A percentile compares a stretch with the other conserved stretches of the same genome.
These are phyloP conservation scores for Platanus orientalis DNA, from an alignment of 164 flowering plant genomes.

Conservation along the genomic window DNA sequence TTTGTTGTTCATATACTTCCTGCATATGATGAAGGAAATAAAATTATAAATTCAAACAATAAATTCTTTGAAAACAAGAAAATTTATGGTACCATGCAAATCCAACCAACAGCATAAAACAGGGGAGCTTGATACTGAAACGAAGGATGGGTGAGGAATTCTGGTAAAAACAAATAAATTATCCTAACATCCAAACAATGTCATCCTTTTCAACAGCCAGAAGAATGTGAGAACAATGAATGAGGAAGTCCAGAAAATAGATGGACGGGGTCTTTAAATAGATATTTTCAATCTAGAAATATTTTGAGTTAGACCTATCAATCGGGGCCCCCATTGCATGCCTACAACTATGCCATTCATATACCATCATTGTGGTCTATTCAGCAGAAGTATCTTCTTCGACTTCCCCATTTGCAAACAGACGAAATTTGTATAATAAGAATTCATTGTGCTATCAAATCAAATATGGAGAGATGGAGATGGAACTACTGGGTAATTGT, in stretches of 20 bases:
- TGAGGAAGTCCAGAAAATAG: too few relatives aligned
- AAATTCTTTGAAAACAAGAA: not conserved
- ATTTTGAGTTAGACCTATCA: not conserved
- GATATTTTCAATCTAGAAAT: not conserved
- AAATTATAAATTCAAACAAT: not conserved
- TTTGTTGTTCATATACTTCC: conserved; percentile 82
- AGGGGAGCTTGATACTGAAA: too few relatives aligned
- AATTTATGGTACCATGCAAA: not conserved
- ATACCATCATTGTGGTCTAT: not conserved
- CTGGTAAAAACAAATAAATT: too few relatives aligned
- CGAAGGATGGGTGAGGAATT: too few relatives aligned
- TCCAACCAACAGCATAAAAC: too few relatives aligned
- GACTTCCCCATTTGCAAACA: not conserved
- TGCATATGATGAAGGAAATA: conserved; percentile 24
- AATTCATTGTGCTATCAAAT: not conserved
- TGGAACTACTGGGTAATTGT: not conserved
- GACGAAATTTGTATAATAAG: not conserved
- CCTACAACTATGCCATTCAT: not conserved
- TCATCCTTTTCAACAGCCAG: not conserved
- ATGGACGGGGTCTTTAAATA: too few relatives aligned
- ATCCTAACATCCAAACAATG: not conserved
- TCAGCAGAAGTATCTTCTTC: too few relatives aligned
- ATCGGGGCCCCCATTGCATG: not conserved
- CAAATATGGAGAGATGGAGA: not conserved
- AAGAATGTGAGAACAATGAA: not conserved